Conservation (phyloP, 2,329 filamentous ascomycete species). For the Botrytis medusae region DNA sequence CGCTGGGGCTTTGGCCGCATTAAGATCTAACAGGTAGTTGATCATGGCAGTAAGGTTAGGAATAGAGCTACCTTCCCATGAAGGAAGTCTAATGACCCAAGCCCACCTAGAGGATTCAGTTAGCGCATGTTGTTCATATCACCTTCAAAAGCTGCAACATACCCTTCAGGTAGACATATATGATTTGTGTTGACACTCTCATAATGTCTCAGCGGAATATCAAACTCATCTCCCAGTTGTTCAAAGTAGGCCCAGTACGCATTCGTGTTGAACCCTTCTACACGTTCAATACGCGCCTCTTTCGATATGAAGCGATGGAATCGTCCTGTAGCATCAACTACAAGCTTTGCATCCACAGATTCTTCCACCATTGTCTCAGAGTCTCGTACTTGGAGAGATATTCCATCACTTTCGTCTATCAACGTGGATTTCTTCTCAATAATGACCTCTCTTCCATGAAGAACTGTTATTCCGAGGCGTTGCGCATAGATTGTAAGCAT, state of each 20-base stretch:
- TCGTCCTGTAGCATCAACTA: conserved; percentile 34
- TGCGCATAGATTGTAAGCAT: conserved; percentile 36
- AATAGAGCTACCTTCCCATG: conserved; percentile 35
- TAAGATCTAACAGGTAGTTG: conserved; percentile 34
- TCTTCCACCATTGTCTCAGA: conserved; percentile 15
- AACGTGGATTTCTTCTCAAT: conserved; percentile 1
- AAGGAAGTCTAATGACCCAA: conserved; percentile 36
- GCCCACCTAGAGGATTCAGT: conserved; percentile 29
- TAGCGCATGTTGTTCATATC: background rate
- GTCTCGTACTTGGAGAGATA: conserved; percentile 16
- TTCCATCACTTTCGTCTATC: background rate
- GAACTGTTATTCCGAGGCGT: conserved; percentile 33
- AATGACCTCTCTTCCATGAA: conserved; percentile 30
- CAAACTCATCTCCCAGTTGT: conserved; percentile 27
- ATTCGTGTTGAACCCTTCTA: conserved; percentile 32
- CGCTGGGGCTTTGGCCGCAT: conserved; percentile 25
- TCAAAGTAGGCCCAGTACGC: conserved; percentile 33
- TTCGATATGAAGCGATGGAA: conserved; percentile 33
- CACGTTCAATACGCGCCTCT: conserved; percentile 26
- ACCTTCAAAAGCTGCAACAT: background rate
- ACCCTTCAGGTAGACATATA: conserved; percentile 36
- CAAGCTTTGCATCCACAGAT: conserved; percentile 25
- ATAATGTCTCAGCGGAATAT: conserved; percentile 33
- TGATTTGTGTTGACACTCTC: conserved; percentile 37
- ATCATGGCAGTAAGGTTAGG: conserved; percentile 35